phyloP scores from a whole-genome alignment of 108 stramenopile genomes.

The Pseudonitzschia pungens region DNA sequence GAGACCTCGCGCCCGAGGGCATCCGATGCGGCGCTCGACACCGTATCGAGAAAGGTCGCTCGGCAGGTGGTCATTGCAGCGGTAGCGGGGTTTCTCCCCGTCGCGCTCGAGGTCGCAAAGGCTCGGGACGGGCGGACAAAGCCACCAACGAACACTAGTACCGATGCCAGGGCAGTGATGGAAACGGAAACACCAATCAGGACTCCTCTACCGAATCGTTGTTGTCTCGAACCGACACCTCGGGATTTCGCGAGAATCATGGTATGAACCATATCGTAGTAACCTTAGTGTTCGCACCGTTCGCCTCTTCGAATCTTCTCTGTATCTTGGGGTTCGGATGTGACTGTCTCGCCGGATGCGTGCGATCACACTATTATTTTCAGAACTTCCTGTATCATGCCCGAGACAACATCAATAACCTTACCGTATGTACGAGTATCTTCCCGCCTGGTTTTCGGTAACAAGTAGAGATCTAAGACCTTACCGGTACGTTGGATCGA shows the following conservation, averaged over 20 bases:
- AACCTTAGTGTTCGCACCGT: background rate
- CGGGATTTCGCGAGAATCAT: background rate
- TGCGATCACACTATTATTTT: too few relatives aligned
- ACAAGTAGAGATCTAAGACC: too few relatives aligned
- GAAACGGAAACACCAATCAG: background rate
- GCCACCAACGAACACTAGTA: background rate
- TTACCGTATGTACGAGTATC: too few relatives aligned
- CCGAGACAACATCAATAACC: too few relatives aligned
- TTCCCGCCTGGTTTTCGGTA: too few relatives aligned
- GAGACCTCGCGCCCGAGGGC: constrained; percentile 35
- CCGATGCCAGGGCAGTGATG: background rate
- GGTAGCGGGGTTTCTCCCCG: background rate
- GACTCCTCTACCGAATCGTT: background rate
- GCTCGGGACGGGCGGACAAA: background rate
- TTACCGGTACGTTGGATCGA: too few relatives aligned
- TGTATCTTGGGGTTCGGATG: too few relatives aligned
- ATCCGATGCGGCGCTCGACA: constrained; percentile 51
- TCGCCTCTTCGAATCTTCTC: too few relatives aligned
- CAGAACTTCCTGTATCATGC: too few relatives aligned
- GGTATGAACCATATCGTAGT: background rate
- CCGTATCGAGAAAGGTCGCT: constrained; percentile 35
- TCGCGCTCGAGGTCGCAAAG: background rate
- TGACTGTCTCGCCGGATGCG: too few relatives aligned
- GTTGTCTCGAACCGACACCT: background rate
- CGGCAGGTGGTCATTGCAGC: background rate